phyloP scores from a whole-genome alignment of 345 rosid genomes.

The Salix koriyanagi region DNA sequence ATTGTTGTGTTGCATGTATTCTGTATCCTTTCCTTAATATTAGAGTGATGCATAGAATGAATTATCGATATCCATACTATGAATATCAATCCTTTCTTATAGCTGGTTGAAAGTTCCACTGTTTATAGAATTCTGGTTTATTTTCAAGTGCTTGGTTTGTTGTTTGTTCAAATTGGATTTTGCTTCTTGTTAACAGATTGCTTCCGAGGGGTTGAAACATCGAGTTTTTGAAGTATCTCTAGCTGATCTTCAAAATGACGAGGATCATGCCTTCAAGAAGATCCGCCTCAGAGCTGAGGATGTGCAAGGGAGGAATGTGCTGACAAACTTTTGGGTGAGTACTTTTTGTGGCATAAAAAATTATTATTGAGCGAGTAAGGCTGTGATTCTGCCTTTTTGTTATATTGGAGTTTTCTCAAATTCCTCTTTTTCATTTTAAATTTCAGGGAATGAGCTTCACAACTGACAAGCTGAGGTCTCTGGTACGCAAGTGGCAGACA shows the following conservation, averaged over 20 bases:
- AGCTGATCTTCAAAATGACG: slow-evolving; percentile 87
- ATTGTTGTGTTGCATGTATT: too few relatives aligned
- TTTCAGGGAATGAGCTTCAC: slow-evolving; percentile 32
- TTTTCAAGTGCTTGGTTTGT: background rate
- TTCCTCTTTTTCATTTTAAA: background rate
- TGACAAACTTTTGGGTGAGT: slow-evolving; percentile 29
- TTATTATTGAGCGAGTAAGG: too few relatives aligned
- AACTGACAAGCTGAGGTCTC: slow-evolving; percentile 29
- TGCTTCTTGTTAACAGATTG: slow-evolving; percentile 49
- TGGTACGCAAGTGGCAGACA: slow-evolving; percentile 32
- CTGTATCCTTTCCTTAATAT: too few relatives aligned
- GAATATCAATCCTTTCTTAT: too few relatives aligned
- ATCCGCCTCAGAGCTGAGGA: slow-evolving; percentile 94
- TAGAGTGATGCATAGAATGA: too few relatives aligned
- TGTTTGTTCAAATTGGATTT: background rate
- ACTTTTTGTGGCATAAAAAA: too few relatives aligned
- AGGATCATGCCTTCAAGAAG: slow-evolving; percentile 87
- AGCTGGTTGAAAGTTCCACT: background rate
- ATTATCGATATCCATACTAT: too few relatives aligned
- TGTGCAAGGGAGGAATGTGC: slow-evolving; percentile 67
- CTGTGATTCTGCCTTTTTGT: background rate
- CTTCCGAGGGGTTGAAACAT: slow-evolving; percentile 92
- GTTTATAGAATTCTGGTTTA: background rate
- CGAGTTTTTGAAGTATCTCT: slow-evolving; percentile 84
- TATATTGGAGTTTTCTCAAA: background rate